Evolutionary conservation across 2,329 filamentous ascomycete genomes (phyloP).

Genomic region (Cladophialophora carrionii): DNA sequence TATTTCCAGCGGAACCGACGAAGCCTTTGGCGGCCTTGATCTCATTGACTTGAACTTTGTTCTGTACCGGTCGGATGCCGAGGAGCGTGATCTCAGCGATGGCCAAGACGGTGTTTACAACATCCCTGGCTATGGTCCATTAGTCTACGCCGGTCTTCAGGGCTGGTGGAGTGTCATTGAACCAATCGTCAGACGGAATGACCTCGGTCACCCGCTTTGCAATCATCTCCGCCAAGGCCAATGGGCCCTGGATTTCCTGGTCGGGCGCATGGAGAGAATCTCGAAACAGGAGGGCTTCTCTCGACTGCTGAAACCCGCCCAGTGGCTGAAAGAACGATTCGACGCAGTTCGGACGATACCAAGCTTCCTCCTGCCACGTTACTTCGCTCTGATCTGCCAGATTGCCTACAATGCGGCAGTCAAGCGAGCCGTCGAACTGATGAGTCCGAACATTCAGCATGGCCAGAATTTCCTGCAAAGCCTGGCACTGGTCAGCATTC

Average conservation of each 20-base stretch:
- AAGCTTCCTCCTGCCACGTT: conserved; percentile 85
- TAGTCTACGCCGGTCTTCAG: conserved; percentile 95
- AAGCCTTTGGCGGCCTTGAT: conserved; percentile 74
- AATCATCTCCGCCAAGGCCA: conserved; percentile 88
- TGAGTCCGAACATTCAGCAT: conserved; percentile 74
- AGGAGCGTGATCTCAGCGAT: conserved; percentile 77
- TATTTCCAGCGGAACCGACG: conserved; percentile 77
- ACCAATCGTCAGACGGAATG: conserved; percentile 81
- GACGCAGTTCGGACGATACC: conserved; percentile 83
- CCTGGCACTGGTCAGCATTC: conserved; percentile 86
- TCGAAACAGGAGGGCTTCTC: conserved; percentile 65
- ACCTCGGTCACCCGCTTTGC: conserved; percentile 90
- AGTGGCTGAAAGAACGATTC: conserved; percentile 83
- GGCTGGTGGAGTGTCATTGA: conserved; percentile 96
- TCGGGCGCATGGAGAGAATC: conserved; percentile 74
- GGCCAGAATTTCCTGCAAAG: conserved; percentile 89
- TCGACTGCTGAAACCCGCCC: conserved; percentile 66
- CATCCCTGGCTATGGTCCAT: conserved; percentile 78
- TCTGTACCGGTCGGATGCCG: conserved; percentile 86
- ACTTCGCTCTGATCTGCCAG: conserved; percentile 86
- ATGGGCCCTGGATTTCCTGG: conserved; percentile 89
- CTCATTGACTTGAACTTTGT: conserved; percentile 88
- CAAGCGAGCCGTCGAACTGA: conserved; percentile 75
- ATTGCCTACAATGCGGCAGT: conserved; percentile 85
- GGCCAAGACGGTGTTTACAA: conserved; percentile 86